Evolutionary conservation across 2,329 filamentous ascomycete species (phyloP), one percentile per base, ranked within the genome.

Genomic region (Fusarium tanahbumbuense): DNA sequence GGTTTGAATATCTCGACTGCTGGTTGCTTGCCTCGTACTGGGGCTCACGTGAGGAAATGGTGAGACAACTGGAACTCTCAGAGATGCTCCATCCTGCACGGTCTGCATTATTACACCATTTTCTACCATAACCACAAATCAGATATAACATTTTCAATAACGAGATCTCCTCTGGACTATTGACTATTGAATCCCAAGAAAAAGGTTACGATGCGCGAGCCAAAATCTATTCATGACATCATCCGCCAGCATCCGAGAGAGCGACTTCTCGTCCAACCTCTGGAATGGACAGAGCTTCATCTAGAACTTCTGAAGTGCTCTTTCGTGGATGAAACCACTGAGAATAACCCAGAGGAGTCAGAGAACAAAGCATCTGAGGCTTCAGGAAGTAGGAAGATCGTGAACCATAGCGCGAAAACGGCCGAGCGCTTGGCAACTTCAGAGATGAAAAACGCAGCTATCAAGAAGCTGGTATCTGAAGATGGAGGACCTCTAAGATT

Each of bases 181-280:
- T 27, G 8, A 2, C 6, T 27, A 20, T 52, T 3, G 3, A 6
- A 18, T 18, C 10, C 6, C 6, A 16, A 7, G 15, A 7, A 6
- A 3, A 3, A 3, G 16, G 2, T 5, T 34, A 25, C 16, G 20
- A 70, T 70, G 68, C 10, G 40, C 7, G 48, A 49, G 20, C 40
- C 40, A 9, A n/a, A 49, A 23, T 61, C 60, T 6, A 45, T 75
- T 9, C 25, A 69, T 49, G 68, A 72, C 30, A 55, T 76, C 34
- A 60, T 75, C 28, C 69, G 70, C n/a, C 69, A 63, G 23, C 50
- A 76, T 23, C 74, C 74, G 13, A 54, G 72, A 37, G 74, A 75
- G 58, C 74, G 74, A 6, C 60, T 76, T 18, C 65, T 68, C 11
- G 74, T 76, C 4, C 73, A 71, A 22, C 74, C 74, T 3, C 20